phyloP scores from a whole-genome alignment of 257 asterid genomes.

The Forsythia viridissima region DNA sequence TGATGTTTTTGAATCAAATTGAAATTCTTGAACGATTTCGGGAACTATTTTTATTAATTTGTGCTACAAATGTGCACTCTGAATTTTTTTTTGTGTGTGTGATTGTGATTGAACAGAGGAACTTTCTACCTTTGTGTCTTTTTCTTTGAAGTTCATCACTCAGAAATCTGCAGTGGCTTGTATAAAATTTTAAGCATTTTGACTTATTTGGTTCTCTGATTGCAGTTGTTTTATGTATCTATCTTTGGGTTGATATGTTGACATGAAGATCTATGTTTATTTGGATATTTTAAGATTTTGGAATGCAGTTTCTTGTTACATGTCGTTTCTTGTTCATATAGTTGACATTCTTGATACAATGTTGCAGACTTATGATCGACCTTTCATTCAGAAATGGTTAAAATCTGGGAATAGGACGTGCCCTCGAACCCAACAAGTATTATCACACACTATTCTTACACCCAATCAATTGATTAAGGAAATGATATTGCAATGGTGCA shows the following conservation, averaged over 20 bases:
- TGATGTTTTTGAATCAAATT: too few relatives aligned
- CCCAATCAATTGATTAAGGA: slow-evolving; percentile 72
- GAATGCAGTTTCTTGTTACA: background rate
- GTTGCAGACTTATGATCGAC: slow-evolving; percentile 85
- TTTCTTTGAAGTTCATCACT: background rate
- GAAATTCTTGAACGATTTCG: background rate
- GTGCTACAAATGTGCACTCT: background rate
- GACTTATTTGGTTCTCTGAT: background rate
- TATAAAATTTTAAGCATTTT: background rate
- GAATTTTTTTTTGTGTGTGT: background rate
- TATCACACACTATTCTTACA: slow-evolving; percentile 66
- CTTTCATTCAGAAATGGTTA: slow-evolving; percentile 83
- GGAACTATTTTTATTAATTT: background rate
- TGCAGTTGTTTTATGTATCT: background rate
- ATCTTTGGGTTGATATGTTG: background rate
- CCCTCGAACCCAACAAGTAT: slow-evolving; percentile 87
- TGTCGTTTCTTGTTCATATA: slow-evolving; percentile 13
- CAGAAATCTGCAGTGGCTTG: background rate
- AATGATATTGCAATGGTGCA: slow-evolving; percentile 77
- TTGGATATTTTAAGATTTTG: background rate
- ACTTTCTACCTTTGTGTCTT: background rate
- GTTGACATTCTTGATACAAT: slow-evolving; percentile 8
- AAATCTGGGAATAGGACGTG: slow-evolving; percentile 82
- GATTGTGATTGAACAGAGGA: background rate
- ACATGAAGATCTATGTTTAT: background rate